Evolutionary conservation across 352 stramenopile species (phyloP), one percentile per base, ranked within the genome.

Genomic region (Pythium biforme): DNA sequence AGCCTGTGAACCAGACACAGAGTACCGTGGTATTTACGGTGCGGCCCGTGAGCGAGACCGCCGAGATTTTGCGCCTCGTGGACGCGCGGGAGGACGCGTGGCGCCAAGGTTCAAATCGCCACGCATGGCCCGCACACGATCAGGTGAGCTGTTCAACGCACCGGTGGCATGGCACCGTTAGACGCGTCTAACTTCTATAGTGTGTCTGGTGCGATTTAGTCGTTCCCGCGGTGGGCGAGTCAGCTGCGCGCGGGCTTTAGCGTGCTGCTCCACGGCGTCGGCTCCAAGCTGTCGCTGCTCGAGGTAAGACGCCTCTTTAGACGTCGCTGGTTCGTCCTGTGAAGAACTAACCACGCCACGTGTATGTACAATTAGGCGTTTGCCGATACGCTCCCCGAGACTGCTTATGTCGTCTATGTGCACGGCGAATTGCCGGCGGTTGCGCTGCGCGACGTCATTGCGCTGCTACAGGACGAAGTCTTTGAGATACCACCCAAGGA

Each of bases 211-310:
- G n/a, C n/a, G n/a, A n/a, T n/a, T 43, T 40, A 49, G 34, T 49
- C 22, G 17, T 62, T 53, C 25, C 8, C 26, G 43, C 29, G 48
- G 33, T 68, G 60, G 60, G 6, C 14, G 9, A 43, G 11, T 3
- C 52, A 68, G 26, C 46, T 68, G 41, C 53, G 34, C 33, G 53
- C 49, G 0, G 39, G 60, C n/a, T 68, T 68, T 34, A 68, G 52
- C 25, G 34, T 68, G 33, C 39, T 68, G 45, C 60, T 68, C 4
- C 53, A 68, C 40, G 60, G 60, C 33, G 26, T 68, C 25, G 60
- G 60, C 7, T 68, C 60, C 52, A 68, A 68, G 60, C 34, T 62
- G 3, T n/a, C 37, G 29, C 45, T 68, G 7, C 12, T 68, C 15
- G 43, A 68, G 60, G 60, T 68, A 27, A 51, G 52, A 56, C 26